Conservation (phyloP, 2,329 filamentous ascomycete species). For the Penicillium sp. region DNA sequence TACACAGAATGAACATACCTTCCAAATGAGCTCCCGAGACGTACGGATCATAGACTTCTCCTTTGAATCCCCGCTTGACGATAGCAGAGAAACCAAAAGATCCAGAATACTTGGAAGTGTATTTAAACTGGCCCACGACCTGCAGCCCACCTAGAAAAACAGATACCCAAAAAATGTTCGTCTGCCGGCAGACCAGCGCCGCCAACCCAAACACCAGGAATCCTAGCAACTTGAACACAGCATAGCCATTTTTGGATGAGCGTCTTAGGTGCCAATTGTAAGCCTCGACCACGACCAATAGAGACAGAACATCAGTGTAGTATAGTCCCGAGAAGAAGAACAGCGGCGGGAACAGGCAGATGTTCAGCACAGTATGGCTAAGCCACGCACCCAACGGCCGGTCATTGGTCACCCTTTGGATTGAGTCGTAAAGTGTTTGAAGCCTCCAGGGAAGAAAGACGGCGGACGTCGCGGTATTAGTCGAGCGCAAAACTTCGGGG, state of each 20-base stretch:
- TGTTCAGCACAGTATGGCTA: slow-evolving; percentile 59
- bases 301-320: slow-evolving; percentile 87
- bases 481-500: slow-evolving; percentile 33
- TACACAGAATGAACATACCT: slow-evolving; percentile 35
- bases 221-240: slow-evolving; percentile 24
- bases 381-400: slow-evolving; percentile 30
- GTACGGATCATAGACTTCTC: slow-evolving; percentile 48
- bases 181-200: slow-evolving; percentile 77
- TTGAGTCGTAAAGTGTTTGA: slow-evolving; percentile 49
- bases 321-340: slow-evolving; percentile 97
- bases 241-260: slow-evolving; percentile 16
- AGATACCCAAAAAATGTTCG: slow-evolving; percentile 91
- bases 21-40: slow-evolving; percentile 45
- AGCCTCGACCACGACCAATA: slow-evolving; percentile 64
- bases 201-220: slow-evolving; percentile 56
- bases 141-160: slow-evolving; percentile 45
- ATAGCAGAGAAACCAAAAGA: slow-evolving; percentile 29
- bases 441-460: slow-evolving; percentile 46
- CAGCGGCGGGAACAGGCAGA: slow-evolving; percentile 76
- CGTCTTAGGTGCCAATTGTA: slow-evolving; percentile 52
- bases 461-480: slow-evolving; percentile 35
- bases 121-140: slow-evolving; percentile 34
- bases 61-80: slow-evolving; percentile 28
- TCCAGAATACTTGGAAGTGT: slow-evolving; percentile 23
- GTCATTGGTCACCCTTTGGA: slow-evolving; percentile 32